Base-by-base conservation (phyloP, 2,329 filamentous ascomycete species). In the Zelopaecilomyces penicillatus region DNA sequence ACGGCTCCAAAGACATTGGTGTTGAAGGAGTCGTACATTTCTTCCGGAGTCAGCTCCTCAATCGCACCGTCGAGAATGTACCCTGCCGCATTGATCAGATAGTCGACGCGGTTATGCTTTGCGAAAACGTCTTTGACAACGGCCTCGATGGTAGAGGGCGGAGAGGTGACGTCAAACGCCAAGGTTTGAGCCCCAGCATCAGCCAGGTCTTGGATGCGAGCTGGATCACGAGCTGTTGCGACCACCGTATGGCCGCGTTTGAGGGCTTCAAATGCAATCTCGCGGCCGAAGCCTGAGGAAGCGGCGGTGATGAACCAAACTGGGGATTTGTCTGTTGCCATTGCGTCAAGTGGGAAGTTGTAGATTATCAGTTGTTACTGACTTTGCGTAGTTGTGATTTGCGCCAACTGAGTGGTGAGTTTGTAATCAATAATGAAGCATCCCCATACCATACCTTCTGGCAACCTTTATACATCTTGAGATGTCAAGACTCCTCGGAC, bases 241-340 rank as follows among this genome's bases (percentile, higher is more conserved):
- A 77, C 60, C 47, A 75, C 74, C 1, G 58, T 64, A 55, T 78
- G 69, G 29, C 72, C 71, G 29, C 65, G 63, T 3, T 58, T 54
- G 5, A 78, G 63, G 2, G 73, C 68, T 8, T 61, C 53, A 30
- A 64, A 54, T 30, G 68, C 67, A 29, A 77, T 68, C 5, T 62
- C 57, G 5, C 61, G 59, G 5, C 75, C 75, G 47, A 78, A 71
- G 41, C 75, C 74, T 12, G 67, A 73, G 26, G 71, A 73, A 38
- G 66, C 66, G 28, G 71, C 75, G 8, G 68, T 70, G 54, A 78
- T 70, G 59, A 79, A 69, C 74, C 75, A 78, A 30, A 74, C 65
- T 37, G 62, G 64, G 50, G 39, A 49, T 40, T 19, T 19, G 19
- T 19, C 19, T 19, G 19, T 19, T 19, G 19, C 19, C 19, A 19